Base-by-base conservation (phyloP, 148 eudicot species). In the Linanthus parryae region DNA sequence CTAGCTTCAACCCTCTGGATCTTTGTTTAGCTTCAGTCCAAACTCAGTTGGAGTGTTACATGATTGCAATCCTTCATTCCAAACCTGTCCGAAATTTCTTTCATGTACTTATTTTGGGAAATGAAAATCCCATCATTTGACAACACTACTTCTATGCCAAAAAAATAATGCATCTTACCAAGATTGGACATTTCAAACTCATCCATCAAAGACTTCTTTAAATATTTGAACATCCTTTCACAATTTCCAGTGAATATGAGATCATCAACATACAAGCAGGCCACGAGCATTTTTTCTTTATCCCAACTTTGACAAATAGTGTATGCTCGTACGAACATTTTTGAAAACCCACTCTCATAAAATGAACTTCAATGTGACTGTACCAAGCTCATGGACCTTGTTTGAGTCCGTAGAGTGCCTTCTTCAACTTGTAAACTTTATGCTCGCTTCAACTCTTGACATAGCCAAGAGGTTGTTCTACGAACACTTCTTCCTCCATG, bases 51-150 rank as follows among this genome's bases (percentile, higher is more conserved):
- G 39, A 4, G 39, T 35, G 39, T 35, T 8, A 35, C 14, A n/a
- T 8, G 39, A 35, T 35, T 35, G 39, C 39, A 35, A 9, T n/a
- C n/a, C n/a, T n/a, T n/a, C n/a, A n/a, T n/a, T n/a, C n/a, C n/a
- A n/a, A n/a, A n/a, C n/a, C n/a, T 35, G 14, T 35, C 39, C 13
- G 12, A 20, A 56, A 54, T 0, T 23, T 33, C 2, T 33, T 8
- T n/a, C 10, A 29, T 22, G n/a, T 66, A 65, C 75, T 75, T 75
- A 72, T 44, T 75, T 69, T 8, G 75, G 72, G n/a, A 75, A 75
- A 49, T 75, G 57, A 27, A 75, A 59, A 66, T 75, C 62, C 72
- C 36, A 34, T 15, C 15, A 26, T 9, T 24, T 3, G 5, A 25
- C 9, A n/a, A 12, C 10, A 35, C 5, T 8, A 9, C 39, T 3